Percentiles rank a stretch among this genome's conserved stretches.
phyloP scores from a whole-genome alignment of 2,329 filamentous ascomycete species.

The Phaeosphaeria sp. region DNA sequence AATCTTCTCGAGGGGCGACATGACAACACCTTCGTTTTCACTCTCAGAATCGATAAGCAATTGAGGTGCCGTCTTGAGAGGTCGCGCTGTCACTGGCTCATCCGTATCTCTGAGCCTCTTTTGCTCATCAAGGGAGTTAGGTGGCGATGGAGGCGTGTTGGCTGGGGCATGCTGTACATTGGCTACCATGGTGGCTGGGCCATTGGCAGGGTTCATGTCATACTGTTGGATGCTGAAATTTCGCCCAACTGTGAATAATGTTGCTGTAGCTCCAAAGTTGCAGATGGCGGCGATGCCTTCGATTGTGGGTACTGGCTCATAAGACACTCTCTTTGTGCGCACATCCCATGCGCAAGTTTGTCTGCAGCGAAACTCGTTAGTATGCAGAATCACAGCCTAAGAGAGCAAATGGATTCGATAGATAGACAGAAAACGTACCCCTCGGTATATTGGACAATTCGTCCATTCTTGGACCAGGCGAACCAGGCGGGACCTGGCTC shows the following conservation, averaged over 20 bases:
- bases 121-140: slow-evolving; percentile 79
- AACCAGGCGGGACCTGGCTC: slow-evolving; percentile 88
- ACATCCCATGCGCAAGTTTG: slow-evolving; percentile 97
- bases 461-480: slow-evolving; percentile 97
- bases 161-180: slow-evolving; percentile 87
- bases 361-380: slow-evolving; percentile 46
- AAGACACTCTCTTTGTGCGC: slow-evolving; percentile 94
- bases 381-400: neutral
- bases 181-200: slow-evolving; percentile 76
- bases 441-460: slow-evolving; percentile 90
- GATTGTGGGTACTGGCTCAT: slow-evolving; percentile 84
- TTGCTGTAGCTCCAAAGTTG: slow-evolving; percentile 89
- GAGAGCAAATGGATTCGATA: too few species aligned
- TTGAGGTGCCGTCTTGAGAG: slow-evolving; percentile 36
- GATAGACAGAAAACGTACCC: slow-evolving; percentile 68
- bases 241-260: slow-evolving; percentile 86
- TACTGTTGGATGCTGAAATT: slow-evolving; percentile 95
- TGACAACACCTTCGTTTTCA: slow-evolving; percentile 65
- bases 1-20: slow-evolving; percentile 78
- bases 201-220: slow-evolving; percentile 75
- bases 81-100: slow-evolving; percentile 39
- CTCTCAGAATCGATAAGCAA: slow-evolving; percentile 64
- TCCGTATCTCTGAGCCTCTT: slow-evolving; percentile 51
- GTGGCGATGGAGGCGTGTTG: slow-evolving; percentile 79
- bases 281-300: slow-evolving; percentile 82